Evolutionary conservation across 495 filamentous ascomycete species (phyloP).

Genomic region (Poronia punctata): DNA sequence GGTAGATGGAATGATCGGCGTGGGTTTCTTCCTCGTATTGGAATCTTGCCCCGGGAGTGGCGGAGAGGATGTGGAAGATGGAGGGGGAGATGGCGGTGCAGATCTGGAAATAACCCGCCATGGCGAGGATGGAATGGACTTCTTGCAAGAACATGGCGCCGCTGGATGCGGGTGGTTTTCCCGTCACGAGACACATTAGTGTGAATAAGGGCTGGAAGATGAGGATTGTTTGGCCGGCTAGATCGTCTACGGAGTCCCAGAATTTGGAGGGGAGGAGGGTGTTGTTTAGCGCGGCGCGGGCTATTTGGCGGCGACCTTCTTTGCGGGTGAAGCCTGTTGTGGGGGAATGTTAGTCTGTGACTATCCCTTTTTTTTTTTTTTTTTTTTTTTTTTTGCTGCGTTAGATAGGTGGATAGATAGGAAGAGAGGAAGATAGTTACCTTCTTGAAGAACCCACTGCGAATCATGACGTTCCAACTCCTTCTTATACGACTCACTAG

Average conservation of each 20-base stretch:
- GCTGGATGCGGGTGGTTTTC: conserved; percentile 2
- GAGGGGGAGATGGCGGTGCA: conserved; percentile 36
- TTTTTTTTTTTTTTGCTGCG: too few species aligned
- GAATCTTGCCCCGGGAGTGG: conserved; percentile 33
- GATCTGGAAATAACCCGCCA: conserved; percentile 38
- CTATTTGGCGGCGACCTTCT: conserved; percentile 22
- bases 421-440: conserved; percentile 23
- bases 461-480: conserved; percentile 32
- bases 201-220: conserved; percentile 36
- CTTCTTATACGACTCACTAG: conserved; percentile 12
- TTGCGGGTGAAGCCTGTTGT: conserved; percentile 41
- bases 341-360: not conserved
- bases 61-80: conserved; percentile 37
- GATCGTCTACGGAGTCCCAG: conserved; percentile 32
- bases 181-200: conserved; percentile 24
- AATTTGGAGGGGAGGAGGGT: conserved; percentile 31
- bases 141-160: conserved; percentile 32
- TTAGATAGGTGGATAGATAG: too few species aligned
- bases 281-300: conserved; percentile 19
- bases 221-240: conserved; percentile 32
- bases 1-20: conserved; percentile 28
- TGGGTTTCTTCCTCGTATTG: conserved; percentile 27
- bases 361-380: too few species aligned
- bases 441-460: conserved; percentile 29
- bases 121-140: conserved; percentile 37